These are phyloP conservation scores for Melampsora americana DNA, from an alignment of 1,284 basidiomycete genomes.

Conservation along the genomic window DNA sequence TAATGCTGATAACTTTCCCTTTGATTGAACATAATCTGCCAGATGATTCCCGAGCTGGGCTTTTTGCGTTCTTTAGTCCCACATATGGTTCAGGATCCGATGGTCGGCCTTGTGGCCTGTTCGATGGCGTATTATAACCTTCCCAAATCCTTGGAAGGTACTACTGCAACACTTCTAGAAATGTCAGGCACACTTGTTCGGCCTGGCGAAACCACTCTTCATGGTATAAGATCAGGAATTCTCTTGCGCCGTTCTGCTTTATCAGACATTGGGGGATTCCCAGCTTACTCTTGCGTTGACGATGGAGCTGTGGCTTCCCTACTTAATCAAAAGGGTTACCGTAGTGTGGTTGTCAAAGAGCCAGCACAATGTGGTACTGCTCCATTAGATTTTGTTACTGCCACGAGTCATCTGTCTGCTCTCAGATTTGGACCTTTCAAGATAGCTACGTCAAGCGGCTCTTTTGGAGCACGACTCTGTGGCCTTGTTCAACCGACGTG, in stretches of 20 bases:
- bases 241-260: constrained; percentile 49
- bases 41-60: constrained; percentile 50
- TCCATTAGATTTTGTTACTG: constrained; percentile 44
- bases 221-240: constrained; percentile 50
- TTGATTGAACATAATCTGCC: background rate
- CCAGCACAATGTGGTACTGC: constrained; percentile 49
- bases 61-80: constrained; percentile 49
- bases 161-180: constrained; percentile 48
- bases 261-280: constrained; percentile 51
- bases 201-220: background rate
- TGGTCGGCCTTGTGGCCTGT: constrained; percentile 49
- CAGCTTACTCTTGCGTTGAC: constrained; percentile 49
- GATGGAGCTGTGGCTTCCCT: constrained; percentile 48
- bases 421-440: constrained; percentile 5
- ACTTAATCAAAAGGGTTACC: constrained; percentile 49
- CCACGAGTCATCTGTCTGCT: background rate
- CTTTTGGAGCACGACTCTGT: background rate
- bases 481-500: background rate
- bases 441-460: background rate
- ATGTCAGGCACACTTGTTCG: constrained; percentile 43
- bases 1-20: background rate
- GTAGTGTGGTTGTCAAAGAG: constrained; percentile 47
- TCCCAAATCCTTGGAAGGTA: constrained; percentile 46
- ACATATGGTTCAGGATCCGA: constrained; percentile 47
- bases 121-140: constrained; percentile 50